phyloP scores from a whole-genome alignment of 164 flowering plant genomes.

The Berberis vulgaris region DNA sequence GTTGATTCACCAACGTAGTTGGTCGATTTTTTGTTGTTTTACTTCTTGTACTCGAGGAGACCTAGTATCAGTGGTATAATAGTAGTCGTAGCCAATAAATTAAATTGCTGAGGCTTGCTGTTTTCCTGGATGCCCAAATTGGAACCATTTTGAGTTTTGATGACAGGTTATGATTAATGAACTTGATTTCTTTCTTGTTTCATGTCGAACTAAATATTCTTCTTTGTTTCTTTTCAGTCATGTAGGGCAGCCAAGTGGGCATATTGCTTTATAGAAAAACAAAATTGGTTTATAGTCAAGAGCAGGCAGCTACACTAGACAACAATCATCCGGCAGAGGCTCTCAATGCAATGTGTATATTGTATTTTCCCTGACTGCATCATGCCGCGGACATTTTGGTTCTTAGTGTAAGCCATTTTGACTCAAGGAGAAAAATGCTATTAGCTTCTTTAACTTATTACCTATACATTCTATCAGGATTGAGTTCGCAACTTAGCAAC shows the following conservation, averaged over 20 bases:
- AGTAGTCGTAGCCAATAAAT: too few species aligned
- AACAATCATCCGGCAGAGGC: constrained; percentile 20
- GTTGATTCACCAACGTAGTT: too few species aligned
- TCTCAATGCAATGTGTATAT: constrained; percentile 44
- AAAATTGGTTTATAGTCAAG: constrained; percentile 10
- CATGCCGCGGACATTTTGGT: constrained; percentile 29
- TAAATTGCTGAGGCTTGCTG: too few species aligned
- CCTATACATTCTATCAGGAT: constrained; percentile 1
- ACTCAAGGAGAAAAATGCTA: constrained; percentile 24
- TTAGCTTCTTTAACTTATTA: constrained; percentile 20
- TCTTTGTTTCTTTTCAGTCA: constrained; percentile 8
- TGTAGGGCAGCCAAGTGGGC: constrained; percentile 3
- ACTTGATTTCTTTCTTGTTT: too few species aligned
- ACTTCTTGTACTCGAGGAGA: too few species aligned
- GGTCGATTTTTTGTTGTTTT: too few species aligned
- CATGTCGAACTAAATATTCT: too few species aligned
- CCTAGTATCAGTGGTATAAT: too few species aligned
- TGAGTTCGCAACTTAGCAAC: too few species aligned
- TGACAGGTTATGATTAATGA: too few species aligned
- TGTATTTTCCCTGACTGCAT: constrained; percentile 47
- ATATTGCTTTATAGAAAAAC: constrained; percentile 8
- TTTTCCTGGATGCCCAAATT: too few species aligned
- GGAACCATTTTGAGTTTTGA: too few species aligned
- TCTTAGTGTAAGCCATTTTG: constrained; percentile 40
- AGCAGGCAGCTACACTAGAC: constrained; percentile 11